phyloP scores from a whole-genome alignment of 805 yeast species.

The Candida chilensis region DNA sequence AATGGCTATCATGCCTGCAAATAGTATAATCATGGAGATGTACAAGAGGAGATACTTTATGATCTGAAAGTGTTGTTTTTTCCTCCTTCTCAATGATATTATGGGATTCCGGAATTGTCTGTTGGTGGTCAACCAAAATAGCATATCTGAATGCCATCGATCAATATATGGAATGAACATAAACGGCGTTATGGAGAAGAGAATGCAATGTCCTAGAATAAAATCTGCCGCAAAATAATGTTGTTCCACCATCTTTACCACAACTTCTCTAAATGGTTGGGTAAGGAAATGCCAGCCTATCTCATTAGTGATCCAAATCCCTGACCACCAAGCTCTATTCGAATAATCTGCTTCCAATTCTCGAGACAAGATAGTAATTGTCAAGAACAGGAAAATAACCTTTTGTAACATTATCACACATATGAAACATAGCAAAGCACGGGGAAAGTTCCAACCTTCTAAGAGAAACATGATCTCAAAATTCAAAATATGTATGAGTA shows the following conservation, averaged over 20 bases:
- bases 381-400: constrained; percentile 18
- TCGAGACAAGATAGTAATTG: constrained; percentile 22
- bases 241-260: constrained; percentile 36
- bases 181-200: constrained; percentile 27
- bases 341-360: constrained; percentile 30
- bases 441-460: constrained; percentile 30
- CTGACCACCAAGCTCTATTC: constrained; percentile 48
- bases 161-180: constrained; percentile 37
- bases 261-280: constrained; percentile 36
- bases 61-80: constrained; percentile 15
- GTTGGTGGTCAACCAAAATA: constrained; percentile 39
- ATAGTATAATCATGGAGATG: constrained; percentile 24
- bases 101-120: constrained; percentile 25
- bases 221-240: constrained; percentile 39
- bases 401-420: constrained; percentile 26
- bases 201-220: constrained; percentile 29
- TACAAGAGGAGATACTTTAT: constrained; percentile 37
- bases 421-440: constrained; percentile 27
- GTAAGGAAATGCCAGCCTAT: constrained; percentile 25
- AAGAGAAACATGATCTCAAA: constrained; percentile 26
- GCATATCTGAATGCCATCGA: constrained; percentile 36
- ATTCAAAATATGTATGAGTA: constrained; percentile 19
- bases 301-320: constrained; percentile 32
- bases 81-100: constrained; percentile 24
- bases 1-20: constrained; percentile 29